Evolutionary conservation across 2,329 filamentous ascomycete species (phyloP), one percentile per base, ranked within the genome.

Genomic region (Cordyceps fumosorosea): DNA sequence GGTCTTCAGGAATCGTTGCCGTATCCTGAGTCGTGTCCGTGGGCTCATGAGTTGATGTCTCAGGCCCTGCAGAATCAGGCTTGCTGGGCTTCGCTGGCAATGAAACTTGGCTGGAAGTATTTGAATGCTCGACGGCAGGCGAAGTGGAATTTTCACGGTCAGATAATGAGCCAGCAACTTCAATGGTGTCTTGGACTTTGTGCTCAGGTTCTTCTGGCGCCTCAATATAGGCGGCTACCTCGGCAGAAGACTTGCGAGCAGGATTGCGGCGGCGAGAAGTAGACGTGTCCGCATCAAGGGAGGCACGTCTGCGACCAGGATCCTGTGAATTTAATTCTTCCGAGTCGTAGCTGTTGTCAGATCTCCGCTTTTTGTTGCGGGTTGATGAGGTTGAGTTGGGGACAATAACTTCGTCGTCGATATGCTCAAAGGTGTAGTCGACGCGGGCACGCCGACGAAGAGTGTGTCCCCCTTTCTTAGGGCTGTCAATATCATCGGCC

Each of bases 381-480:
- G 70, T 61, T 5, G 73, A 70, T 20, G 71, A 69, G 20, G 72
- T 70, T 10, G 71, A 72, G 70, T 69, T 73, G 66, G 72, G 73
- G 45, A 73, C 71, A 53, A 70, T 60, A 48, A 71, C 71, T 50
- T 84, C 81, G 64, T 83, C 80, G 60, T 79, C 77, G 64, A 80
- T 77, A 66, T 83, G 80, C 67, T 81, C 78, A 67, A 79, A 76
- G 40, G 80, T 81, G 74, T 85, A 85, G 71, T 85, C 82, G 65
- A 85, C 77, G 63, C 81, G 81, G 57, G 80, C 75, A 59, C 83
- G 78, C 70, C 81, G 84, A 65, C 83, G 78, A 34, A 86, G 77
- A 40, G 82, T 83, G 72, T 85, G 83, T 55, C 83, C 82, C 58
- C 83, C 83, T 70, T 85, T 86, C 60, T 75, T 78, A 58, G 79